These are phyloP conservation scores for Boletus rubescentipes DNA, from an alignment of 768 basidiomycete species.

Conservation along the genomic window DNA sequence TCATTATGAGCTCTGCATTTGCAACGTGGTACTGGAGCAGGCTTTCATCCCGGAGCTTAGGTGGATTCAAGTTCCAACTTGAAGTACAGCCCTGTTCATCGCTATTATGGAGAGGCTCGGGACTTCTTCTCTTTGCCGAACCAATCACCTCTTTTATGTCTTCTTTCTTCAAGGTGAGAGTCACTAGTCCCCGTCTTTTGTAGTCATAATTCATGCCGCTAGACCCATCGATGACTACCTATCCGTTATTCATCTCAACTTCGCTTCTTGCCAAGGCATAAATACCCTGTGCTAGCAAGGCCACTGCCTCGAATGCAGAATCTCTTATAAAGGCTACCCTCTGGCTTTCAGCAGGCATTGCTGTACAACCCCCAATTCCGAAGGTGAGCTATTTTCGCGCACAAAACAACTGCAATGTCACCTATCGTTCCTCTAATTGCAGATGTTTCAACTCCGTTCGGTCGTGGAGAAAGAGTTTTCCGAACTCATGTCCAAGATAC, in stretches of 20 bases:
- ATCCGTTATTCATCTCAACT: slow-evolving; percentile 3
- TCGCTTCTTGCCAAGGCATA: slow-evolving; percentile 4
- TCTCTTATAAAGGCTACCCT: slow-evolving; percentile 14
- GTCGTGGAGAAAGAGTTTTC: slow-evolving; percentile 15
- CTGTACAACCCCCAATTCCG: not conserved
- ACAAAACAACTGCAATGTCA: not conserved
- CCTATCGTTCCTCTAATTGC: not conserved
- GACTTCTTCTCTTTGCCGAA: not conserved
- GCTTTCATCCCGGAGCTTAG: not conserved
- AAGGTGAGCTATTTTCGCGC: slow-evolving; percentile 12
- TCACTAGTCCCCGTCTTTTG: not conserved
- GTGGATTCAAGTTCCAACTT: not conserved
- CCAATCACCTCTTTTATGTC: not conserved
- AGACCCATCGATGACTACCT: not conserved
- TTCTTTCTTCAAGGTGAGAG: not conserved
- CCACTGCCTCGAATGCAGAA: slow-evolving; percentile 6
- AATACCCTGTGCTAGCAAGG: not conserved
- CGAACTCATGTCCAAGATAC: slow-evolving; percentile 19
- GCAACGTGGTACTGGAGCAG: slow-evolving; percentile 6
- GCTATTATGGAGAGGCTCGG: not conserved
- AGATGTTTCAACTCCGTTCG: slow-evolving; percentile 14
- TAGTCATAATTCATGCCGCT: not conserved
- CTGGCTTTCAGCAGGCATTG: not conserved
- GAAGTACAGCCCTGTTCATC: not conserved
- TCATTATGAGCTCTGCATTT: not conserved